Conservation (phyloP, 192 early-diverging fungal genomes). For the Coemansia umbellata region DNA sequence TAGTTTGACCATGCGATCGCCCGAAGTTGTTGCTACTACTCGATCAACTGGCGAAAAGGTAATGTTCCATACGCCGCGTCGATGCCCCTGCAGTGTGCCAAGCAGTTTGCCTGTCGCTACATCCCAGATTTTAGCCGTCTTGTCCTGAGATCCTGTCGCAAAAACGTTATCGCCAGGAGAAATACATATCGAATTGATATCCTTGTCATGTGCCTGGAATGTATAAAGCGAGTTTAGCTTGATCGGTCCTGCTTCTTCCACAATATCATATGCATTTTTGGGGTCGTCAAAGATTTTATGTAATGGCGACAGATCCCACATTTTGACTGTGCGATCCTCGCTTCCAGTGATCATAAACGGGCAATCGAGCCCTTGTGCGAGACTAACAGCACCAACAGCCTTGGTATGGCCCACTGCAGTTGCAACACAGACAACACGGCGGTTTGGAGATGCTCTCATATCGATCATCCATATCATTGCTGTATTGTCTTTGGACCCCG, state of each 20-base stretch:
- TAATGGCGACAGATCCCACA: slow-evolving; percentile 76
- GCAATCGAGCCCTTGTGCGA: slow-evolving; percentile 60
- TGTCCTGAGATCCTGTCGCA: slow-evolving; percentile 93
- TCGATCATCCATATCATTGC: slow-evolving; percentile 77
- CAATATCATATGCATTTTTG: neutral
- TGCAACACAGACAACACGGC: slow-evolving; percentile 63
- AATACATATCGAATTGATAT: slow-evolving; percentile 90
- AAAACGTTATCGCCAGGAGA: slow-evolving; percentile 90
- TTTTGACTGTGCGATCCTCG: slow-evolving; percentile 93
- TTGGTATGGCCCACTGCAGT: slow-evolving; percentile 87
- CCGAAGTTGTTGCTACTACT: slow-evolving; percentile 84
- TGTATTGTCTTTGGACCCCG: slow-evolving; percentile 91
- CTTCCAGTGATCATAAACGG: slow-evolving; percentile 79
- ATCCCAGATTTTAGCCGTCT: slow-evolving; percentile 89
- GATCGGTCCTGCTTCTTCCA: slow-evolving; percentile 13
- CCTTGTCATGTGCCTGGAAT: slow-evolving; percentile 92
- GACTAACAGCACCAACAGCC: slow-evolving; percentile 82
- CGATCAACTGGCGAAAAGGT: slow-evolving; percentile 96
- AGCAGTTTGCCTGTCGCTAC: slow-evolving; percentile 74
- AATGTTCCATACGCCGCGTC: slow-evolving; percentile 92
- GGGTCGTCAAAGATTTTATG: slow-evolving; percentile 22
- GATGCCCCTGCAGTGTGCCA: slow-evolving; percentile 85
- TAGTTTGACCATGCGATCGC: slow-evolving; percentile 91
- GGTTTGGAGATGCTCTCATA: slow-evolving; percentile 53
- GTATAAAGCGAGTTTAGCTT: slow-evolving; percentile 69